phyloP scores from a whole-genome alignment of 352 stramenopile genomes.

The Globisporangium alternatum region DNA sequence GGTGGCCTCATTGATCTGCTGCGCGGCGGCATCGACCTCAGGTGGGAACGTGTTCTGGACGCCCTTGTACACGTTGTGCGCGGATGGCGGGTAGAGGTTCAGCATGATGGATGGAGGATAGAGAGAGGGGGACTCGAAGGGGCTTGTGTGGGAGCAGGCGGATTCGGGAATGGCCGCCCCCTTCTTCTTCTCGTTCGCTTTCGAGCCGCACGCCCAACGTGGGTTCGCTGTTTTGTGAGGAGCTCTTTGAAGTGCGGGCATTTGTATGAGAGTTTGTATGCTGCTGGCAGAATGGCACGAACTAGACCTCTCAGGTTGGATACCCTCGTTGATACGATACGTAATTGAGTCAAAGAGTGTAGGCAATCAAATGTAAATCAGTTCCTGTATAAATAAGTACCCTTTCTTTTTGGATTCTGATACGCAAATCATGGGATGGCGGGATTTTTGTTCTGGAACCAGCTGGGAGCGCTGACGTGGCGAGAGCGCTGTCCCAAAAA shows the following conservation, averaged over 20 bases:
- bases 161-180: constrained; percentile 28
- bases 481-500: not conserved
- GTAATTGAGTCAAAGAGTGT: not conserved
- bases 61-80: constrained; percentile 60
- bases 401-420: not conserved
- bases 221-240: constrained; percentile 1
- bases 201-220: not conserved
- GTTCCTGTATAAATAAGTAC: constrained; percentile 9
- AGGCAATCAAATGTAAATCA: constrained; percentile 7
- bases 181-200: constrained; percentile 1
- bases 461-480: not conserved
- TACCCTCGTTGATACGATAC: not conserved
- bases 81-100: constrained; percentile 73
- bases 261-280: not conserved
- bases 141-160: constrained; percentile 10
- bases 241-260: not conserved
- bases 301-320: not conserved
- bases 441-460: constrained; percentile 9
- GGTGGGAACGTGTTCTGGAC: constrained; percentile 35
- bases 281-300: not conserved
- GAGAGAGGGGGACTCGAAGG: not conserved
- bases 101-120: constrained; percentile 37
- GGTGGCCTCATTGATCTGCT: constrained; percentile 64
- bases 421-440: not conserved
- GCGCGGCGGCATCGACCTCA: constrained; percentile 43